These are phyloP conservation scores for Termitomyces sp. DNA, from an alignment of 768 basidiomycete genomes.

Conservation along the genomic window DNA sequence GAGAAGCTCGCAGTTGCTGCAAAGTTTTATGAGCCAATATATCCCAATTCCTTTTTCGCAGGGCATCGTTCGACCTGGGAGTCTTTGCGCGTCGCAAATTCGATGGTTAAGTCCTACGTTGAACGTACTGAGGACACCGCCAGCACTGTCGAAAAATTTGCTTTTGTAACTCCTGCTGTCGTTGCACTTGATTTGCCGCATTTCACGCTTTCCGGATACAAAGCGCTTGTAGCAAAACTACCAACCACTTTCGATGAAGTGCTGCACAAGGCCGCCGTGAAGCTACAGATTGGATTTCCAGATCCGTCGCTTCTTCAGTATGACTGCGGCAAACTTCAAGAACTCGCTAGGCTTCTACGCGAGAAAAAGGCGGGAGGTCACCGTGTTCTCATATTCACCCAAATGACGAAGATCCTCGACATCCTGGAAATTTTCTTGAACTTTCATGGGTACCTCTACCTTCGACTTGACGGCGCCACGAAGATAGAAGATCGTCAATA, in stretches of 20 bases:
- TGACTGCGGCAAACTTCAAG: conserved; percentile 94
- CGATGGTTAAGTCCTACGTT: conserved; percentile 60
- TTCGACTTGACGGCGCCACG: conserved; percentile 92
- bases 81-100: conserved; percentile 36
- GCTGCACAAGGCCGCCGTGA: conserved; percentile 73
- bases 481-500: conserved; percentile 94
- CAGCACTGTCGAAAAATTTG: conserved; percentile 60
- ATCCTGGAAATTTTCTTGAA: conserved; percentile 92
- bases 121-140: conserved; percentile 54
- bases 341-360: conserved; percentile 73
- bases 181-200: conserved; percentile 73
- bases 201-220: conserved; percentile 49
- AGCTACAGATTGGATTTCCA: conserved; percentile 91
- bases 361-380: conserved; percentile 86
- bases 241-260: conserved; percentile 56
- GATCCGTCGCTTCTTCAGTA: conserved; percentile 88
- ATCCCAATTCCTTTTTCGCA: conserved; percentile 48
- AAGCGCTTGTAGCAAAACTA: conserved; percentile 24
- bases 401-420: conserved; percentile 94
- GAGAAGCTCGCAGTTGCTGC: conserved; percentile 42
- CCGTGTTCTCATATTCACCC: conserved; percentile 91
- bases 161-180: conserved; percentile 76
- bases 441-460: conserved; percentile 89
- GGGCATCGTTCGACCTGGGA: conserved; percentile 37
- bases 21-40: conserved; percentile 40